Percentiles rank a stretch among this genome's conserved stretches.
phyloP scores from a whole-genome alignment of 352 stramenopile genomes.

The Pythium pyrilobum region DNA sequence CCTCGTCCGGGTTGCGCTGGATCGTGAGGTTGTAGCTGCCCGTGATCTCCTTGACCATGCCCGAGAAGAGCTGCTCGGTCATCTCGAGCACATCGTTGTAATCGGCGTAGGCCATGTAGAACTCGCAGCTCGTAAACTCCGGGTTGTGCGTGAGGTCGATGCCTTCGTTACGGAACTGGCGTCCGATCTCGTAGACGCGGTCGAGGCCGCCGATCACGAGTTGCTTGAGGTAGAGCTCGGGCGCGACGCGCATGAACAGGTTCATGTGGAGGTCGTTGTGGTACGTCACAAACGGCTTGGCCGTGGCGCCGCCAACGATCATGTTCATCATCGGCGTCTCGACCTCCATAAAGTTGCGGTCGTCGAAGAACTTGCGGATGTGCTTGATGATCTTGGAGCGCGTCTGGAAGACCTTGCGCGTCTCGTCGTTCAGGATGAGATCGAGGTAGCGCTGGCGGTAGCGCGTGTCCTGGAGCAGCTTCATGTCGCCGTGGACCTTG shows the following conservation, averaged over 20 bases:
- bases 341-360: conserved; percentile 95
- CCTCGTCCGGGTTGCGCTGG: conserved; percentile 71
- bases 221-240: conserved; percentile 97
- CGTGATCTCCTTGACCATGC: conserved; percentile 89
- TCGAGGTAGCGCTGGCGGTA: conserved; percentile 95
- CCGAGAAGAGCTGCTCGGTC: conserved; percentile 92
- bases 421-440: conserved; percentile 95
- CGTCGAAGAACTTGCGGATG: conserved; percentile 92
- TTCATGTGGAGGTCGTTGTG: conserved; percentile 96
- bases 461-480: conserved; percentile 57
- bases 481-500: conserved; percentile 67
- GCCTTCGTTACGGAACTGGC: conserved; percentile 99
- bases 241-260: conserved; percentile 96
- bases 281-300: conserved; percentile 98
- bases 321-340: conserved; percentile 98
- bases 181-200: conserved; percentile 97
- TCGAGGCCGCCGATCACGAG: conserved; percentile 98
- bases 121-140: conserved; percentile 98
- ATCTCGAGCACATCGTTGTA: conserved; percentile 98
- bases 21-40: conserved; percentile 88
- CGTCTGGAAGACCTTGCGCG: conserved; percentile 92
- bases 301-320: conserved; percentile 93
- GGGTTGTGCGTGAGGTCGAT: conserved; percentile 98
- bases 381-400: conserved; percentile 92
- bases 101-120: conserved; percentile 98